Base-by-base conservation (phyloP, 345 rosid species). In the Corymbia maculata region DNA sequence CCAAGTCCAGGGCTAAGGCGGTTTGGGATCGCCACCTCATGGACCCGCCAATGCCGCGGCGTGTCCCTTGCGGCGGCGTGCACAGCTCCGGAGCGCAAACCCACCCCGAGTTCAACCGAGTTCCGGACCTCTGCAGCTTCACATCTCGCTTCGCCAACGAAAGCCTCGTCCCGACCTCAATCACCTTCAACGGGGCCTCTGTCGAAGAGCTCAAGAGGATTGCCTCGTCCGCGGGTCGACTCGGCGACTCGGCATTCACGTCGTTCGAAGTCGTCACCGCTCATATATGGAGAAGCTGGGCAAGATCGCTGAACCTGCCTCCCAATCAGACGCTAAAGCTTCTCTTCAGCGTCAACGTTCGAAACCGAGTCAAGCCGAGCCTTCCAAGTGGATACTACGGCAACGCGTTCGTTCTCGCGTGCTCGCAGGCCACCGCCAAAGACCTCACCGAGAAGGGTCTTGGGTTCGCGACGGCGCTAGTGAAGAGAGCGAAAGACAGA, bases 281-380 rank as follows among this genome's bases (percentile, higher is more conserved):
- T 28, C 99, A 97, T 55, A 93, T 95, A 6, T 97, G 99, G 99
- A 88, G 96, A 86, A 94, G 97, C 92, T 97, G 99, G 99, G 94
- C 94, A 13, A 93, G 95, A 85, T 92, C 98, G 5, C 84, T 97
- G 80, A 93, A 93, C 89, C 64, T 97, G 36, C 97, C 98, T 2
- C 88, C 94, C 30, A 95, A 92, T 42, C 99, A 97, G 89, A 92
- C 51, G 53, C 22, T 93, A 75, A 96, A 95, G 93, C 97, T 97
- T 53, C 91, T 97, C 10, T 97, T 97, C 51, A 96, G 98, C 84
- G 90, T 95, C 75, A 93, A 96, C 88, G 86, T 96, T 0, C 91
- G 99, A 57, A 88, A 91, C 92, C 94, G 98, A 90, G 94, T 97
- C 87, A 93, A 92, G 86, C 98, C 99, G 88, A 90, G 93, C 88